Conservation (phyloP, 2,329 filamentous ascomycete genomes). For the Aspergillus sp. region DNA sequence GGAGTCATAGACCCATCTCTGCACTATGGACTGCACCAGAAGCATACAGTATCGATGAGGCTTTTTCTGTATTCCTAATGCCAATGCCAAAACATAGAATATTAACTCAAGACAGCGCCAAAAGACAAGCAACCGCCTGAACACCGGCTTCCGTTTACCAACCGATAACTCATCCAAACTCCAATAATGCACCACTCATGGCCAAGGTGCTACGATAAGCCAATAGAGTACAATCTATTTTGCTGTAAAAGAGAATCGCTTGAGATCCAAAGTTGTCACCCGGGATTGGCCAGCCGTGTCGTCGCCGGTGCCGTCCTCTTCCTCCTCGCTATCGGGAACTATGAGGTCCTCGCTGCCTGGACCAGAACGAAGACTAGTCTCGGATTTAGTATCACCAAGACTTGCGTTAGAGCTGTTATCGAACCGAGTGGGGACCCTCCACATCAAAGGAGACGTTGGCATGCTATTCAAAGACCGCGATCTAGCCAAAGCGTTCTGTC, state of each 20-base stretch:
- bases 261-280: constrained; percentile 32
- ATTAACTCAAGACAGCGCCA: background rate
- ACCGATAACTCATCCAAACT: constrained; percentile 4
- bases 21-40: background rate
- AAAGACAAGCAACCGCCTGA: background rate
- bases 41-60: background rate
- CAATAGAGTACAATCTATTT: background rate
- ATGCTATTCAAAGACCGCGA: constrained; percentile 37
- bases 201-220: background rate
- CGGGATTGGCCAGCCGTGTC: constrained; percentile 1
- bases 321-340: constrained; percentile 51
- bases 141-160: background rate
- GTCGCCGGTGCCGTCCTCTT: constrained; percentile 22
- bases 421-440: background rate
- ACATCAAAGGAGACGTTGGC: constrained; percentile 2
- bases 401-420: background rate
- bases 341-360: constrained; percentile 55
- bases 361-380: constrained; percentile 6
- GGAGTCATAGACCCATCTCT: background rate
- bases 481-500: constrained; percentile 39
- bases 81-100: background rate
- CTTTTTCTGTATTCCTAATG: background rate
- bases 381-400: background rate
- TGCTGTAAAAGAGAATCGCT: constrained; percentile 37
- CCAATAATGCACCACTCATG: constrained; percentile 5